Evolutionary conservation across 306 rosid species (phyloP), one percentile per base, ranked within the genome.

Genomic region (Lathyrus tuberosus): DNA sequence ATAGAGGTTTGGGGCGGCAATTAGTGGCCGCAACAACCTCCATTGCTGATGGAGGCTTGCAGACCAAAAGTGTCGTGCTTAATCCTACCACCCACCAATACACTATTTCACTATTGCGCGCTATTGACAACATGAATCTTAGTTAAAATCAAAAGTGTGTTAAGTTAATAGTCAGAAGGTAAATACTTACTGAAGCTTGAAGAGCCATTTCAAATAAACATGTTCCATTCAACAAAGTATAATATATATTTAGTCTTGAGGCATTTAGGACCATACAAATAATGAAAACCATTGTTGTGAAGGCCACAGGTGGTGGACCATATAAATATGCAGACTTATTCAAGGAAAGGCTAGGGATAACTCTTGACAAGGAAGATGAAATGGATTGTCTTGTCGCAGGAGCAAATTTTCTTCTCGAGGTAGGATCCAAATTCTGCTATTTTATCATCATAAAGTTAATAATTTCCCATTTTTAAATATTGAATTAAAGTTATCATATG

Each of bases 231-330:
- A 10, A 63, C 64, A 47, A 37, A 62, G 65, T 16, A 53, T 56
- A n/a, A 14, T 75, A 31, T 77, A 11, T 78, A 62, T 9, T 30
- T 71, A 52, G 62, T 71, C 37, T 69, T 68, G 46, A 61, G 73
- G 61, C 58, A 73, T 68, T 57, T 70, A 35, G 40, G 51, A 62
- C 66, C 69, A 7, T 35, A 35, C 10, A 35, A 69, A 77, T 68
- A 76, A 33, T 74, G 82, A 78, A 74, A 67, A 71, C 73, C 48
- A 65, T 67, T 74, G 74, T 75, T 77, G 86, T 58, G 80, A 80
- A 94, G 98, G 99, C 96, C 78, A 91, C 99, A 65, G 99, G 99
- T 74, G 99, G 99, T 54, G 99, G 97, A 44, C 90, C 97, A 0
- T 76, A 85, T 79, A 89, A 87, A 76, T 86, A 73, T 61, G 84